A percentile compares a stretch with the other conserved stretches of the same genome.
Evolutionary conservation across 2,329 filamentous ascomycete species (phyloP).

Genomic region (Penicillium concentricum): DNA sequence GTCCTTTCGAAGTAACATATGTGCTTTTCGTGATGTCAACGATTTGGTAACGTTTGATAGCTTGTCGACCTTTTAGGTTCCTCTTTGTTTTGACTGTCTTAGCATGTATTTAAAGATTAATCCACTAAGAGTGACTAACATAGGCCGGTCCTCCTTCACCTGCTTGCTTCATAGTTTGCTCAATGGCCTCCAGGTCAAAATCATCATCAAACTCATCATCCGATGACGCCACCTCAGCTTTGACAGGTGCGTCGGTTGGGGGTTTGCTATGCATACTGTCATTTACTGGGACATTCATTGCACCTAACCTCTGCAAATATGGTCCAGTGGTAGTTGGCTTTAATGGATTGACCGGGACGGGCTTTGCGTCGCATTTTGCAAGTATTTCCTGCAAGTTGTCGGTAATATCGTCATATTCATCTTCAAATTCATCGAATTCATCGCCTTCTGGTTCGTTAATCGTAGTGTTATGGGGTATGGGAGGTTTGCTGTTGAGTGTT

Average conservation of each 20-base stretch:
- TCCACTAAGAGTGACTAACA: constrained; percentile 49
- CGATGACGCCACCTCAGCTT: constrained; percentile 41
- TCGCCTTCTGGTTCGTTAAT: constrained; percentile 21
- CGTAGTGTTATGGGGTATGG: constrained; percentile 6
- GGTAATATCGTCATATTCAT: constrained; percentile 63
- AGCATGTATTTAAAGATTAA: constrained; percentile 51
- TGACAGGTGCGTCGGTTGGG: constrained; percentile 9
- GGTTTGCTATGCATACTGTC: background rate
- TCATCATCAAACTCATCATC: constrained; percentile 74
- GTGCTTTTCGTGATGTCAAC: constrained; percentile 69
- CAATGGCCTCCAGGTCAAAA: constrained; percentile 63
- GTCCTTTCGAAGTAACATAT: constrained; percentile 64
- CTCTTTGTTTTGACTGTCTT: constrained; percentile 63
- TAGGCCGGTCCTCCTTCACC: constrained; percentile 73
- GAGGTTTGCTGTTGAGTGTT: constrained; percentile 1
- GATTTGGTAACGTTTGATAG: constrained; percentile 84
- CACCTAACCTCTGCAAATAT: constrained; percentile 14
- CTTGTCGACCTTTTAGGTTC: constrained; percentile 61
- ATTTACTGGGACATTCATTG: background rate
- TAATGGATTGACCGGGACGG: constrained; percentile 12
- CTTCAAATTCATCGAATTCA: constrained; percentile 62
- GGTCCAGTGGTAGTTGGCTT: constrained; percentile 11
- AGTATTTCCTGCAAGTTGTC: constrained; percentile 60
- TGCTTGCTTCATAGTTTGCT: constrained; percentile 56
- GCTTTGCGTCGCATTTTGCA: constrained; percentile 53